Percentiles rank a stretch among this genome's conserved stretches.
These are phyloP conservation scores for Solanum sitiens DNA, from an alignment of 257 asterid species.

Conservation along the genomic window DNA sequence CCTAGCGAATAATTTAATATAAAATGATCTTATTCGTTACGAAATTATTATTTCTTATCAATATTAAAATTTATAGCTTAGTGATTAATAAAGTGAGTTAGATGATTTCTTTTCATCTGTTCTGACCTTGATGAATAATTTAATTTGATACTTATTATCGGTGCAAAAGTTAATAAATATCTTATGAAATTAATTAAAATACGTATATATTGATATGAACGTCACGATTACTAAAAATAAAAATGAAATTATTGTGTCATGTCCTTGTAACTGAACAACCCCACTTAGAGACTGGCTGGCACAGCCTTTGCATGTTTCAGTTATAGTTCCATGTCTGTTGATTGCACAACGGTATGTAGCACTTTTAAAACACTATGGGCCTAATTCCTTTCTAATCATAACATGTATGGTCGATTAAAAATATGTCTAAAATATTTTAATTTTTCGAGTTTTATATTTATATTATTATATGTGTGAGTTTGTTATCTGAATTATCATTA, in stretches of 20 bases:
- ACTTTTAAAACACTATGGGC: background rate
- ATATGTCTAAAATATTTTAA: too few relatives aligned
- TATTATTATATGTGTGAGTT: too few relatives aligned
- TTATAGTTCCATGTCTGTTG: background rate
- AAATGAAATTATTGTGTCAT: background rate
- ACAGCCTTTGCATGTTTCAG: background rate
- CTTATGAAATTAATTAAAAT: too few relatives aligned
- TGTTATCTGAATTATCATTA: too few relatives aligned
- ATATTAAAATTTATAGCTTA: background rate
- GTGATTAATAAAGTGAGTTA: background rate
- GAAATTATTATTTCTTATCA: too few relatives aligned
- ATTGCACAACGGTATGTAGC: background rate
- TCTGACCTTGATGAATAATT: too few relatives aligned
- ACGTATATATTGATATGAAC: too few relatives aligned
- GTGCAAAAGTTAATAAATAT: background rate
- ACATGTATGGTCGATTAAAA: background rate
- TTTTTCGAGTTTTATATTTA: fast-evolving
- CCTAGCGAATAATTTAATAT: background rate
- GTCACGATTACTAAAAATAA: too few relatives aligned
- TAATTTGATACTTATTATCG: too few relatives aligned
- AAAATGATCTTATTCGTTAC: background rate
- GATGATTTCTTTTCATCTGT: too few relatives aligned
- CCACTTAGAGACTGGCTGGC: background rate
- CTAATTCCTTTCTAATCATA: background rate
- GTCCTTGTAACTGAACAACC: background rate